phyloP scores from a whole-genome alignment of 768 basidiomycete genomes.

The Peribolospora kevripleyi region DNA sequence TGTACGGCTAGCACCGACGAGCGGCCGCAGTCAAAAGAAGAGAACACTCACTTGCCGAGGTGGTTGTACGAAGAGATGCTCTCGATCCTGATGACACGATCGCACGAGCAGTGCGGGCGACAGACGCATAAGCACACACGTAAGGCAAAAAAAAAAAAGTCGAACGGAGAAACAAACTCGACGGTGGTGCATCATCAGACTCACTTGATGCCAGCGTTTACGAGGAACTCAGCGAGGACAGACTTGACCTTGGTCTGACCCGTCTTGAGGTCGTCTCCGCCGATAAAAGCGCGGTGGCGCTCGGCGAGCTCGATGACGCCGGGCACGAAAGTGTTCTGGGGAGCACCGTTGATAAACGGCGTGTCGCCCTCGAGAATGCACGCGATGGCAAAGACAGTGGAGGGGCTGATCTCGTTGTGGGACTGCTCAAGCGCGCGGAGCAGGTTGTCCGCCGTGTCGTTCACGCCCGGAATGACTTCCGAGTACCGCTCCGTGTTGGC shows the following conservation, averaged over 20 bases:
- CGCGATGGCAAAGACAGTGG: slow-evolving; percentile 83
- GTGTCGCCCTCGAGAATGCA: slow-evolving; percentile 67
- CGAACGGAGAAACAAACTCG: background rate
- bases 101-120: slow-evolving; percentile 36
- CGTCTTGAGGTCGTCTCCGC: slow-evolving; percentile 91
- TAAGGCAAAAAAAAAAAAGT: background rate
- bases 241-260: slow-evolving; percentile 85
- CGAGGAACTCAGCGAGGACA: slow-evolving; percentile 91
- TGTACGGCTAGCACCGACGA: background rate
- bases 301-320: slow-evolving; percentile 84
- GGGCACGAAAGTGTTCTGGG: slow-evolving; percentile 97
- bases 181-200: too few relatives aligned
- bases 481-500: slow-evolving; percentile 93
- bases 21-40: background rate
- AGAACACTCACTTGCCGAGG: slow-evolving; percentile 39
- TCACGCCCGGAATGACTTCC: slow-evolving; percentile 77
- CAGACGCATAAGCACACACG: background rate
- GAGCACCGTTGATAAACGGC: slow-evolving; percentile 80
- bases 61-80: slow-evolving; percentile 90
- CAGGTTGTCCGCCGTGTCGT: slow-evolving; percentile 76
- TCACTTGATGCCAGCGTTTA: slow-evolving; percentile 81
- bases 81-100: too few relatives aligned
- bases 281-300: slow-evolving; percentile 69
- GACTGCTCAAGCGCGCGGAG: slow-evolving; percentile 56
- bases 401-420: slow-evolving; percentile 86